Conservation (phyloP, 768 basidiomycete species). For the Agrocybe chaxingu region DNA sequence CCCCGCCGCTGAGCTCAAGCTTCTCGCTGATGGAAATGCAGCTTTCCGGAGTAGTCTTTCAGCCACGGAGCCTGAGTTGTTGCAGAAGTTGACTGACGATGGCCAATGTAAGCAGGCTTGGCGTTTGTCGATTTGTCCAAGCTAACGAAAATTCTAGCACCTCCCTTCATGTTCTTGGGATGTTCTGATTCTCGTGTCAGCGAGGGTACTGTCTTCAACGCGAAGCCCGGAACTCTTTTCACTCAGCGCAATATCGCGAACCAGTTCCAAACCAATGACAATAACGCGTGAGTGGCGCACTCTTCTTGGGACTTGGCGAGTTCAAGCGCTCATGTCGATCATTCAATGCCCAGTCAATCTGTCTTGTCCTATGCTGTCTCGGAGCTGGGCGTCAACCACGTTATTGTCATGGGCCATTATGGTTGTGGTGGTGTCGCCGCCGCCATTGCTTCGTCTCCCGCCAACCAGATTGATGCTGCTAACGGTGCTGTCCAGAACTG, state of each 20-base stretch:
- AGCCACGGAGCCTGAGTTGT: conserved; percentile 19
- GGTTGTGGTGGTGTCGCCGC: conserved; percentile 41
- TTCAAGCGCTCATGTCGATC: neutral
- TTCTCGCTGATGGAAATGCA: neutral
- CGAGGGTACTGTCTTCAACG: conserved; percentile 35
- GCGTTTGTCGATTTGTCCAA: neutral
- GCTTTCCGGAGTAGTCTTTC: neutral
- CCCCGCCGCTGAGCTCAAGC: no score
- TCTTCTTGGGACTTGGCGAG: neutral
- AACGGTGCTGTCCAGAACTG: conserved; percentile 35
- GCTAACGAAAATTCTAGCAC: conserved; percentile 14
- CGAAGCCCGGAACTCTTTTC: conserved; percentile 36
- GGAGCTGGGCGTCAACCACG: conserved; percentile 32
- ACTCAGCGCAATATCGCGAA: conserved; percentile 38
- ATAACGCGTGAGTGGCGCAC: conserved; percentile 27
- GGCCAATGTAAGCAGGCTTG: conserved; percentile 27
- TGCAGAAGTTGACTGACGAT: conserved; percentile 26
- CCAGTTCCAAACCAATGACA: conserved; percentile 32
- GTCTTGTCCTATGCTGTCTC: conserved; percentile 37
- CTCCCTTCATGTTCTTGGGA: conserved; percentile 34
- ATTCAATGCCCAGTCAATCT: conserved; percentile 14
- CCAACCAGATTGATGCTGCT: conserved; percentile 19
- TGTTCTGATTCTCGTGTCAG: conserved; percentile 38
- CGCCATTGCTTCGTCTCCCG: conserved; percentile 26
- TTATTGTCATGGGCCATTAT: conserved; percentile 43